Percentiles rank a stretch among this genome's conserved stretches.
These are phyloP conservation scores for Diaporthe vexans DNA, from an alignment of 2,329 filamentous ascomycete species.

Conservation along the genomic window DNA sequence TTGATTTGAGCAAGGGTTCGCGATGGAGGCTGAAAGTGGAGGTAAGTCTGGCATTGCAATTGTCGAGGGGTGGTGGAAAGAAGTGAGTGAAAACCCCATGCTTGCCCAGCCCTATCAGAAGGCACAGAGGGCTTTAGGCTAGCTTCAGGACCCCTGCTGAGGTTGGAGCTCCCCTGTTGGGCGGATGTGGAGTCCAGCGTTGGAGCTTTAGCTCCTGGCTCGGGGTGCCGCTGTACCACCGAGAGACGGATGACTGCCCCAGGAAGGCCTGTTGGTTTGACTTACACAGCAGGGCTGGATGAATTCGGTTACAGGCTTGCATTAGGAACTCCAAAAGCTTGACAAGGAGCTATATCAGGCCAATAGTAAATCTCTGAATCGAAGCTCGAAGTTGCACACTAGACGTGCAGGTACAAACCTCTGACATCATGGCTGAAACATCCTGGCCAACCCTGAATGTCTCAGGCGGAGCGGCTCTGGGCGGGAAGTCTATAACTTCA, in stretches of 20 bases:
- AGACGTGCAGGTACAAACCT: not conserved
- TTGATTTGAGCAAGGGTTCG: not conserved
- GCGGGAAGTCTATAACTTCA: not conserved
- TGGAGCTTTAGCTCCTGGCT: not conserved
- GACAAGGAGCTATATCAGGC: not conserved
- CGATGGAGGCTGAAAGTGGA: constrained; percentile 29
- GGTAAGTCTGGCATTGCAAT: not conserved
- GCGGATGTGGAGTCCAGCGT: not conserved
- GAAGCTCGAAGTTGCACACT: not conserved
- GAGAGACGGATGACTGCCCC: too few relatives aligned
- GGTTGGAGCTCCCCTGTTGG: not conserved
- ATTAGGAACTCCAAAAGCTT: too few relatives aligned
- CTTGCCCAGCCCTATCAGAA: not conserved
- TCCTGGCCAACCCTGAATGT: constrained; percentile 1
- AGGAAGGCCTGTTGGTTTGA: not conserved
- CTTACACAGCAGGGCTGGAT: not conserved
- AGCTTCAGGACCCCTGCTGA: not conserved
- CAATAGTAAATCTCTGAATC: not conserved
- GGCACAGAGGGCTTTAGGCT: not conserved
- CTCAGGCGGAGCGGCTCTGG: constrained; percentile 1
- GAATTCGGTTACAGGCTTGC: too few relatives aligned
- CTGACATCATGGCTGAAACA: constrained; percentile 32
- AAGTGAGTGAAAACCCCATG: not conserved
- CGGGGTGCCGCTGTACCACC: not conserved
- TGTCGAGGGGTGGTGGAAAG: not conserved